Base-by-base conservation (phyloP, 805 yeast genomes). In the Lipomyces sp. region DNA sequence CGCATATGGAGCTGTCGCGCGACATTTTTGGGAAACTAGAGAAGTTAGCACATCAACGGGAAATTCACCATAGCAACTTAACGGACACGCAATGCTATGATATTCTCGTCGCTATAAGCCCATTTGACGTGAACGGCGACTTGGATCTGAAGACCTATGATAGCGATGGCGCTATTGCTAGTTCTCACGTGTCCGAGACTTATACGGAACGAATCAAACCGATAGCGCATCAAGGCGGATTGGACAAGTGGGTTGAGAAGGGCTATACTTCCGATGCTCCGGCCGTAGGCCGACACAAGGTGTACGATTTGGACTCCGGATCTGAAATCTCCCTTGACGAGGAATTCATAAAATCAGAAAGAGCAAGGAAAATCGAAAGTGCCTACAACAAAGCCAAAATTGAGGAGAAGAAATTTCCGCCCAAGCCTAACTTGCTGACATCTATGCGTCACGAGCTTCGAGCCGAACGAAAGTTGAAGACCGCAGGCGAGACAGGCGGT, bases 51-150 rank as follows among this genome's bases (percentile, higher is more conserved):
- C 53, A 53, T 19, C 48, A 51, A 21, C 52, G 87, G 0, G 82
- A 79, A 58, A 79, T 75, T 57, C 83, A 75, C 64, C 83, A 83
- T 52, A 88, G 83, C 63, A 86, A 81, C 63, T 70, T 91, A 39
- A 75, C 82, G 1, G 81, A 76, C 24, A 78, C 79, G 38, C 95
- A 89, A 63, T 71, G 84, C 4, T 70, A 74, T 21, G 83, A 81
- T 43, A 77, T 90, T 32, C 64, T 88, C 33, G 26, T 39, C 14
- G 53, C 53, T 7, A 38, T 49, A 28, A 49, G 45, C n/a, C 29
- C 39, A 33, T 49, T 43, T 39, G 48, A 49, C 18, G 37, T 31
- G 22, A 22, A 22, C 8, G n/a, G 14, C 7, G 23, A 33, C 16
- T 23, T 32, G 16, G 10, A 11, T 4, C 24, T 24, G 13, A 35